A percentile compares a stretch with the other conserved stretches of the same genome.
Evolutionary conservation across 2,329 filamentous ascomycete genomes (phyloP).

Genomic region (Cytospora mali): DNA sequence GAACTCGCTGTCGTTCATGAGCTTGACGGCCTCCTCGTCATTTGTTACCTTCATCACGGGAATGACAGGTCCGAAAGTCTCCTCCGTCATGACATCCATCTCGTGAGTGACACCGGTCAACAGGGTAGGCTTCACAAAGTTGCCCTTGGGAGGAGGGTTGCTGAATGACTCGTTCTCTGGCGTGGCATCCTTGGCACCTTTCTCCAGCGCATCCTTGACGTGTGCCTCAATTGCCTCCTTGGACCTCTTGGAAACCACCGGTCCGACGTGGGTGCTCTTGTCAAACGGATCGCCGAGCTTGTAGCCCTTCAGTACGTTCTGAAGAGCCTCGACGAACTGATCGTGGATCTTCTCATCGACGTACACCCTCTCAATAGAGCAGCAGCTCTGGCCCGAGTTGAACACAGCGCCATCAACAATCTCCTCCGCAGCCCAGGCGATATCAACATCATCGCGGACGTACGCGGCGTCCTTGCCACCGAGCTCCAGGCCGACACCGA

Average conservation of each 20-base stretch:
- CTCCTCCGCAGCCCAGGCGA: constrained; percentile 89
- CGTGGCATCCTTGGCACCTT: constrained; percentile 83
- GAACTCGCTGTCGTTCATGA: constrained; percentile 96
- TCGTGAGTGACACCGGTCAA: constrained; percentile 77
- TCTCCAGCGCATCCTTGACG: constrained; percentile 77
- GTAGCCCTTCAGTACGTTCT: constrained; percentile 79
- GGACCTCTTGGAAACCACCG: constrained; percentile 81
- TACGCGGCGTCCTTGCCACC: constrained; percentile 96
- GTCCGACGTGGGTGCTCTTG: constrained; percentile 78
- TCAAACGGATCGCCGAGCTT: constrained; percentile 87
- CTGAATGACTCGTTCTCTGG: constrained; percentile 79
- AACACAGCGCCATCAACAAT: constrained; percentile 96
- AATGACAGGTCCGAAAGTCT: constrained; percentile 94
- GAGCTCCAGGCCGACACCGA: constrained; percentile 86
- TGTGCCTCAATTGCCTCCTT: constrained; percentile 77
- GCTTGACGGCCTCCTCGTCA: constrained; percentile 76
- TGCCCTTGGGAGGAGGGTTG: constrained; percentile 73
- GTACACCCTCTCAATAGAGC: constrained; percentile 88
- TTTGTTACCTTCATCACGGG: constrained; percentile 82
- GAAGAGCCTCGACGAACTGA: constrained; percentile 75
- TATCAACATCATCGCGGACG: constrained; percentile 80
- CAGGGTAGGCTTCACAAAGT: constrained; percentile 86
- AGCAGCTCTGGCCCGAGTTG: constrained; percentile 98
- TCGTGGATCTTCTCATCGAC: constrained; percentile 86
- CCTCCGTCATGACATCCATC: constrained; percentile 89